Percentiles rank a stretch among this genome's conserved stretches.
Conservation (phyloP, 2,329 filamentous ascomycete genomes). For the Periconia digitata region DNA sequence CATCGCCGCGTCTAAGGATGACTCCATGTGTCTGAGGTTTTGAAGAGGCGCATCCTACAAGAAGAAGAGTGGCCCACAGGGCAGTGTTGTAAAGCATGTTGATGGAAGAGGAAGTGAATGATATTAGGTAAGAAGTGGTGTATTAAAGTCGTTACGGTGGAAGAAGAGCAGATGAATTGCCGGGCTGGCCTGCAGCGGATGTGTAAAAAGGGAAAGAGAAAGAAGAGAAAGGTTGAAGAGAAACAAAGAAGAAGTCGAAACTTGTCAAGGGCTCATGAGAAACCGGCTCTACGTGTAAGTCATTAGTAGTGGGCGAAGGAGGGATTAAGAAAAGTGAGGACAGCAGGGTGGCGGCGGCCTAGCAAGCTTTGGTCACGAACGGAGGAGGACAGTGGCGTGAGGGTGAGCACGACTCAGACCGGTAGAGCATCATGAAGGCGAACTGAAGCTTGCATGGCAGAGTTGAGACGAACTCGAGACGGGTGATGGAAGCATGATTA, state of each 20-base stretch:
- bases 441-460: constrained; percentile 23
- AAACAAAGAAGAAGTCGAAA: constrained; percentile 30
- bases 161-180: constrained; percentile 15
- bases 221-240: constrained; percentile 24
- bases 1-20: constrained; percentile 30
- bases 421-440: constrained; percentile 31
- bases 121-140: constrained; percentile 32
- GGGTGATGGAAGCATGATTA: constrained; percentile 23
- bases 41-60: constrained; percentile 36
- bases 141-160: constrained; percentile 36
- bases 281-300: constrained; percentile 32
- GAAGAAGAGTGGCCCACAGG: constrained; percentile 32
- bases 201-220: constrained; percentile 27
- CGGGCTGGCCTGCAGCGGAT: constrained; percentile 41
- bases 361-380: constrained; percentile 10
- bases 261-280: constrained; percentile 27
- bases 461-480: constrained; percentile 40
- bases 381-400: constrained; percentile 34
- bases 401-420: constrained; percentile 23
- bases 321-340: constrained; percentile 28
- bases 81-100: constrained; percentile 36
- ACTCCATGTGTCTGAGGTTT: constrained; percentile 26
- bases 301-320: constrained; percentile 22
- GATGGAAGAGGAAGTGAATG: constrained; percentile 5
- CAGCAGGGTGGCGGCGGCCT: constrained; percentile 10